Conservation (phyloP, 495 filamentous ascomycete species). For the Astrothelium macrocarpum region DNA sequence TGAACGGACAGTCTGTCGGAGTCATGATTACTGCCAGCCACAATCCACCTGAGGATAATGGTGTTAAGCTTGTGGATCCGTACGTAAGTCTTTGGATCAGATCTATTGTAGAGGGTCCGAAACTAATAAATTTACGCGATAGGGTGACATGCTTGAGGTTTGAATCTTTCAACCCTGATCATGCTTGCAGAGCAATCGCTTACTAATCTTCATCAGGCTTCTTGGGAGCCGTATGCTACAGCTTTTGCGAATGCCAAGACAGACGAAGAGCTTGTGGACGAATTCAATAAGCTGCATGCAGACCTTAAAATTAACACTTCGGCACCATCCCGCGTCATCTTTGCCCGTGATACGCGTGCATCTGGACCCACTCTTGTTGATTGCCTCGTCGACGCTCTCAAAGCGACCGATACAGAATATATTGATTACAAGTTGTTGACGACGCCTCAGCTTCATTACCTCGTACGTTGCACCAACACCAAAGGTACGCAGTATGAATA, state of each 20-base stretch:
- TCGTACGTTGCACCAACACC: conserved; percentile 91
- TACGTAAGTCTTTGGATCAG: conserved; percentile 42
- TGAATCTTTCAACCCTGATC: conserved; percentile 8
- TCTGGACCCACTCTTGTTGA: conserved; percentile 75
- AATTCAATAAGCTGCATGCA: conserved; percentile 62
- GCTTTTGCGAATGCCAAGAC: conserved; percentile 71
- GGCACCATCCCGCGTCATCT: conserved; percentile 68
- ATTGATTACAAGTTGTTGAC: conserved; percentile 81
- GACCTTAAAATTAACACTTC: conserved; percentile 65
- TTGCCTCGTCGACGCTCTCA: conserved; percentile 66
- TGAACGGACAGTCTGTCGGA: conserved; percentile 82
- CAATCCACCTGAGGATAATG: conserved; percentile 95
- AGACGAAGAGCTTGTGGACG: conserved; percentile 61
- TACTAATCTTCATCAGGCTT: conserved; percentile 34
- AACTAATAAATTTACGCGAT: conserved; percentile 15
- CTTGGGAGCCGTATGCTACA: conserved; percentile 87
- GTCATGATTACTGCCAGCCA: conserved; percentile 99
- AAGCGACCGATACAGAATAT: conserved; percentile 60
- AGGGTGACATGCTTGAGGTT: conserved; percentile 94
- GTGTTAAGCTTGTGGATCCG: conserved; percentile 97
- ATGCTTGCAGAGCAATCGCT: conserved; percentile 7
- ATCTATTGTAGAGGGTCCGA: conserved; percentile 12
- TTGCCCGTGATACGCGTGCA: conserved; percentile 84
- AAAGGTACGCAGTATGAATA: conserved; percentile 71
- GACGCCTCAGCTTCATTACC: conserved; percentile 92